These are phyloP conservation scores for Ophiocordyceps camponoti-floridani DNA, from an alignment of 2,329 filamentous ascomycete species.

Conservation along the genomic window DNA sequence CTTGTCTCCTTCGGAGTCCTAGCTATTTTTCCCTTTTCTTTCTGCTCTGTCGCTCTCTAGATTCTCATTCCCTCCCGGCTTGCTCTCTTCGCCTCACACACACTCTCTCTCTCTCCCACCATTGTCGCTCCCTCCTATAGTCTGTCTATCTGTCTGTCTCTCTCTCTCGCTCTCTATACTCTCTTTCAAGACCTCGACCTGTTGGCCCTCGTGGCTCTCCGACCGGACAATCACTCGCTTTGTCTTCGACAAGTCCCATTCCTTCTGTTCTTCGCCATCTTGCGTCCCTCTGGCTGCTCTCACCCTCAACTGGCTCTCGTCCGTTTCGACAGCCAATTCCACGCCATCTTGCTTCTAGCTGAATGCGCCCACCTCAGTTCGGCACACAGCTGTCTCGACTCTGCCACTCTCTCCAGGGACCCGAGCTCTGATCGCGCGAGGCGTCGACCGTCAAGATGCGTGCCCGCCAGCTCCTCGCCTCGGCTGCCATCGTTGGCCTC, in stretches of 20 bases:
- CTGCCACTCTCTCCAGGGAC: neutral
- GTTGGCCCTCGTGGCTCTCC: too few relatives aligned
- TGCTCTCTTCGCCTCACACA: neutral
- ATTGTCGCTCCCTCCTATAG: too few relatives aligned
- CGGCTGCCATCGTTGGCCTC: conserved; percentile 23
- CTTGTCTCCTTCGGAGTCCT: neutral
- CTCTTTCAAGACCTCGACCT: neutral
- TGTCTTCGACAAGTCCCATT: neutral
- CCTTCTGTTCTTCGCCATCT: neutral
- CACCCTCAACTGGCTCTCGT: neutral
- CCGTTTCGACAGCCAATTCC: neutral
- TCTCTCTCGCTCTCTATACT: neutral
- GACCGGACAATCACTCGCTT: neutral
- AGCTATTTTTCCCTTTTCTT: neutral
- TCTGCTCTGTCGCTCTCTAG: neutral
- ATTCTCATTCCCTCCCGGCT: neutral
- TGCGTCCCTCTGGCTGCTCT: neutral
- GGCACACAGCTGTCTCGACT: neutral
- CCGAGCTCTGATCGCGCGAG: neutral
- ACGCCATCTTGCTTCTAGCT: neutral
- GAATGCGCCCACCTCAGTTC: neutral
- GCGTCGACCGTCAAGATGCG: conserved; percentile 1
- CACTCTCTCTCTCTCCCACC: neutral
- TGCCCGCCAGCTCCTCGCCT: conserved; percentile 10
- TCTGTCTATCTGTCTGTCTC: neutral